phyloP scores from a whole-genome alignment of 1,284 basidiomycete species.

The Leccinum cinnamomeum region DNA sequence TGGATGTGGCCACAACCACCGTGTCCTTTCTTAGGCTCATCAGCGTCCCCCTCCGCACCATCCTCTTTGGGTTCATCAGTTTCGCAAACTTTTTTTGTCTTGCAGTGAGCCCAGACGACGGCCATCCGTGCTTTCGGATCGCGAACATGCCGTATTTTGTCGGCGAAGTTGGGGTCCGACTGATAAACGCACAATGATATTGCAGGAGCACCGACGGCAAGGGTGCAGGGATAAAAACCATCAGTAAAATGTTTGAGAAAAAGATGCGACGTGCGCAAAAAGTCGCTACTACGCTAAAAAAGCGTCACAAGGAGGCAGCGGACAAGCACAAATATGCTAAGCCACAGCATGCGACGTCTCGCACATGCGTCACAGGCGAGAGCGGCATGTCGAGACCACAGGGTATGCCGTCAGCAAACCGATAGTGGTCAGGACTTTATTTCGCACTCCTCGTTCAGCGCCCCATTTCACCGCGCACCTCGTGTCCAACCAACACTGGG shows the following conservation, averaged over 20 bases:
- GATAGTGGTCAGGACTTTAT: conserved; percentile 40
- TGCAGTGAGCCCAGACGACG: conserved; percentile 83
- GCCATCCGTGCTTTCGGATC: conserved; percentile 89
- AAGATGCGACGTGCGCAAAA: conserved; percentile 30
- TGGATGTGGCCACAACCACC: conserved; percentile 96
- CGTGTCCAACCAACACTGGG: conserved; percentile 77
- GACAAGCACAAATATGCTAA: conserved; percentile 55
- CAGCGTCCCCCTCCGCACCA: conserved; percentile 69
- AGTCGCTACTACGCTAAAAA: conserved; percentile 31
- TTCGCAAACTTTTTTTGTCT: conserved; percentile 85
- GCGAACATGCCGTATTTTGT: conserved; percentile 82
- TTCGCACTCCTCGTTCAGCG: conserved; percentile 90
- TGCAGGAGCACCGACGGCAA: conserved; percentile 26
- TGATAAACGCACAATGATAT: conserved; percentile 42
- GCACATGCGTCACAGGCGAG: conserved; percentile 61
- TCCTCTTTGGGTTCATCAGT: conserved; percentile 87
- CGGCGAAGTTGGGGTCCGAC: conserved; percentile 82
- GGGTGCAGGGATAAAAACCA: conserved; percentile 47
- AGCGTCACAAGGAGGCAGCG: conserved; percentile 54
- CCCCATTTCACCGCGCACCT: conserved; percentile 89
- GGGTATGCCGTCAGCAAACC: conserved; percentile 35
- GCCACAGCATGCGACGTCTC: conserved; percentile 45
- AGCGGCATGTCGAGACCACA: conserved; percentile 40
- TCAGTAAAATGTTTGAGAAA: conserved; percentile 55
- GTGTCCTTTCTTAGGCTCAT: conserved; percentile 82